Conservation (phyloP, 2,329 filamentous ascomycete species). For the Periglandula ipomoeae region DNA sequence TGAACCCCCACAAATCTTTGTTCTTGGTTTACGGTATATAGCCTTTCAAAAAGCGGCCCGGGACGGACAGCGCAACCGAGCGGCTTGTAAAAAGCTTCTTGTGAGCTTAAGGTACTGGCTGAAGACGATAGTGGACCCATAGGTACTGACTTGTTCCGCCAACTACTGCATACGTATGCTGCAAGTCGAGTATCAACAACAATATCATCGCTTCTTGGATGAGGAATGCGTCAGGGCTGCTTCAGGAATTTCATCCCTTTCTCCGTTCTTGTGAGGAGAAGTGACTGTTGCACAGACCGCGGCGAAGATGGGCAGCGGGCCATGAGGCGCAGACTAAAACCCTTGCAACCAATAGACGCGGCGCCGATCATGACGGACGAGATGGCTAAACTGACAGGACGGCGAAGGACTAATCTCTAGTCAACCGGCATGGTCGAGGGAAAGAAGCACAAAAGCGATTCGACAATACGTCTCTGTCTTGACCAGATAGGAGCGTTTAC, state of each 20-base stretch:
- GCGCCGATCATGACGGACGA: not conserved
- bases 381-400: not conserved
- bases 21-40: too few species aligned
- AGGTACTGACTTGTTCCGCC: not conserved
- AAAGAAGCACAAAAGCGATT: too few species aligned
- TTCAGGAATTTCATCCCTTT: not conserved
- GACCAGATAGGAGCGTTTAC: too few species aligned
- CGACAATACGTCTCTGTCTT: too few species aligned
- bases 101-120: too few species aligned
- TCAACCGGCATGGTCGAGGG: not conserved
- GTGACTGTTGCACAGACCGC: slow-evolving; percentile 5
- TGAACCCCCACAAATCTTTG: too few species aligned
- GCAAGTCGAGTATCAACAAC: not conserved
- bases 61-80: slow-evolving; percentile 6
- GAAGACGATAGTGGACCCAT: not conserved
- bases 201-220: not conserved
- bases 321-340: not conserved
- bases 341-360: not conserved
- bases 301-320: not conserved
- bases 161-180: not conserved
- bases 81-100: too few species aligned
- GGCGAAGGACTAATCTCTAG: not conserved
- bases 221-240: not conserved
- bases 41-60: slow-evolving; percentile 5
- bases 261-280: not conserved